Percentiles rank a stretch among this genome's conserved stretches.
phyloP scores from a whole-genome alignment of 805 yeast species.

The Candida lessepsii region DNA sequence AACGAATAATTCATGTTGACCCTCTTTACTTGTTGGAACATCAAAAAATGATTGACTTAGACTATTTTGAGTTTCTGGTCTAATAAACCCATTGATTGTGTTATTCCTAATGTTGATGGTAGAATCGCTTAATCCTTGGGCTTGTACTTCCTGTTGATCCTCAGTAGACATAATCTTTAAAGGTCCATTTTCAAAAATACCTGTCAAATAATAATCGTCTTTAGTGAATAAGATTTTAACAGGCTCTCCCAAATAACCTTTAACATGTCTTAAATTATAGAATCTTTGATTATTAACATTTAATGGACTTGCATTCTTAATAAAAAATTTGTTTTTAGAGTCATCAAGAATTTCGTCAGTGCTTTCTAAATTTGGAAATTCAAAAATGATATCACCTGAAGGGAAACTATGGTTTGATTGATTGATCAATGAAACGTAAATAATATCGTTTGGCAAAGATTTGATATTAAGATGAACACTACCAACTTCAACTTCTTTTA shows the following conservation, averaged over 20 bases:
- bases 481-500: neutral
- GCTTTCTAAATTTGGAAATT: constrained; percentile 18
- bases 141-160: neutral
- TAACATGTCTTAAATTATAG: constrained; percentile 25
- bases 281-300: constrained; percentile 26
- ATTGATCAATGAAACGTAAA: constrained; percentile 26
- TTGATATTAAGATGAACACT: constrained; percentile 1
- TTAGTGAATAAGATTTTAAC: constrained; percentile 21
- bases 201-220: constrained; percentile 15
- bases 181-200: constrained; percentile 4
- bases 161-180: constrained; percentile 1
- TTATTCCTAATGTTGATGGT: constrained; percentile 1
- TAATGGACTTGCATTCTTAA: constrained; percentile 25
- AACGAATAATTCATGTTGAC: constrained; percentile 11
- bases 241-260: constrained; percentile 17
- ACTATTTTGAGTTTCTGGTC: neutral
- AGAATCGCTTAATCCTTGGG: constrained; percentile 1
- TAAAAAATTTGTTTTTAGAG: constrained; percentile 17
- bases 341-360: constrained; percentile 1
- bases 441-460: constrained; percentile 10
- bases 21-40: constrained; percentile 1
- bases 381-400: constrained; percentile 31
- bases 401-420: constrained; percentile 20
- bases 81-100: constrained; percentile 3
- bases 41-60: constrained; percentile 2